Evolutionary conservation across 2,329 filamentous ascomycete species (phyloP), one percentile per base, ranked within the genome.

Genomic region (Phialocephala sp.): DNA sequence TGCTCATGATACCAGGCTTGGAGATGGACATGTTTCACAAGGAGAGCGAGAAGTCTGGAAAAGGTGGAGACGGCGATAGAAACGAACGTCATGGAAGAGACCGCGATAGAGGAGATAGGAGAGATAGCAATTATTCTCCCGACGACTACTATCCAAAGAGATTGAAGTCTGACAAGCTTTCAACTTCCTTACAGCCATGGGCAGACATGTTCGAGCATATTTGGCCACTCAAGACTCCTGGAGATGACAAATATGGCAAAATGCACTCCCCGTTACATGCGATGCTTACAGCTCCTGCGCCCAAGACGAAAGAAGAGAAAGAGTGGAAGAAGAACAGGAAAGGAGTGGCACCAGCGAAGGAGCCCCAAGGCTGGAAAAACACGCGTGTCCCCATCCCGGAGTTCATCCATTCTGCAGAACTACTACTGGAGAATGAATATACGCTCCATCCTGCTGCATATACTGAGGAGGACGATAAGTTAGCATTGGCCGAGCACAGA

Each of bases 1-100:
- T 92, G 47, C 81, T 99, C 70, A 94, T 97, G 91, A 89, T 97
- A 12, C 95, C 95, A 12, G 95, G 95, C 0, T 80, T 99, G 27
- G 94, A 98, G 76, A 87, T 92, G 73, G 91, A 88, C 68, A 95
- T 98, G 91, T 97, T 98, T 79, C 87, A 91, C 76, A 64, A 67
- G 58, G 57, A 35, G 62, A 65, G 32, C 57, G 9, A 62, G 56
- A 32, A 24, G 15, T 27, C 20, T n/a, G 20, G 47, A 50, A 37
- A 36, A 12, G 50, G 47, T 14, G 39, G 39, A 20, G n/a, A 58
- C 14, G 56, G 43, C 18, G 54, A 58, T 6, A 32, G 45, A n/a
- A 41, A 60, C 9, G 64, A 67, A 5, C 32, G 43, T 27, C 39
- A 41, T 9, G 11, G 57, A 54, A 18, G 54, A 45, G 20, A 50